Conservation (phyloP, 805 yeast genomes). For the Sugiyamaella smithiae region DNA sequence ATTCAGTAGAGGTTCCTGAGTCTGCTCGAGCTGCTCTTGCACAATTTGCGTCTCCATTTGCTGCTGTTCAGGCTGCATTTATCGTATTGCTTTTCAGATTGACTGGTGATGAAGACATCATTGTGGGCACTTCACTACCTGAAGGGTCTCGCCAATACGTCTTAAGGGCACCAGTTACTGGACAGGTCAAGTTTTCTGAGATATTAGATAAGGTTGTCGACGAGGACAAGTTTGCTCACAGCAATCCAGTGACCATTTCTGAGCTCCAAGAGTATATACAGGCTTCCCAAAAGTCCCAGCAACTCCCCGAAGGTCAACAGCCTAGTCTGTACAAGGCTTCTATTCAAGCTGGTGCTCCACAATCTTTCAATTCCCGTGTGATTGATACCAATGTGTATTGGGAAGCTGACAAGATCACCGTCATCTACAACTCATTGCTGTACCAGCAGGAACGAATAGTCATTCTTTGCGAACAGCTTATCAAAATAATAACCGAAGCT, state of each 20-base stretch:
- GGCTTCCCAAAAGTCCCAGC: slow-evolving; percentile 44
- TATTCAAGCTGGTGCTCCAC: slow-evolving; percentile 9
- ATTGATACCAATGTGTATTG: slow-evolving; percentile 57
- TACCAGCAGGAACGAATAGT: slow-evolving; percentile 67
- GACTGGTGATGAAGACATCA: slow-evolving; percentile 92
- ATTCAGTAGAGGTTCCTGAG: slow-evolving; percentile 34
- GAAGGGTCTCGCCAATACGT: slow-evolving; percentile 46
- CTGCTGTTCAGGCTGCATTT: slow-evolving; percentile 60
- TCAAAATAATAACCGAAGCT: slow-evolving; percentile 47
- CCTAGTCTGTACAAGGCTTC: slow-evolving; percentile 19
- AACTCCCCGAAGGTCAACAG: slow-evolving; percentile 47
- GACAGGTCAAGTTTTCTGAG: slow-evolving; percentile 44
- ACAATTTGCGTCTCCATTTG: slow-evolving; percentile 39
- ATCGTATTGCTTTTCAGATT: slow-evolving; percentile 70
- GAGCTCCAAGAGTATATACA: slow-evolving; percentile 51
- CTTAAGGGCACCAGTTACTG: slow-evolving; percentile 54
- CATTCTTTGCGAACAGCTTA: slow-evolving; percentile 70
- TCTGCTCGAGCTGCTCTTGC: slow-evolving; percentile 22
- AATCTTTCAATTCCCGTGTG: slow-evolving; percentile 18
- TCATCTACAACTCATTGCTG: slow-evolving; percentile 70
- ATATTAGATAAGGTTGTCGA: slow-evolving; percentile 47
- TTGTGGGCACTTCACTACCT: slow-evolving; percentile 66
- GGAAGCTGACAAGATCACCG: slow-evolving; percentile 30
- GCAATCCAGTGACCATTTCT: slow-evolving; percentile 47
- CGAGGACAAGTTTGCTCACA: slow-evolving; percentile 33